Evolutionary conservation across 1,284 basidiomycete genomes (phyloP).

Genomic region (Cutaneotrichosporon sp.): DNA sequence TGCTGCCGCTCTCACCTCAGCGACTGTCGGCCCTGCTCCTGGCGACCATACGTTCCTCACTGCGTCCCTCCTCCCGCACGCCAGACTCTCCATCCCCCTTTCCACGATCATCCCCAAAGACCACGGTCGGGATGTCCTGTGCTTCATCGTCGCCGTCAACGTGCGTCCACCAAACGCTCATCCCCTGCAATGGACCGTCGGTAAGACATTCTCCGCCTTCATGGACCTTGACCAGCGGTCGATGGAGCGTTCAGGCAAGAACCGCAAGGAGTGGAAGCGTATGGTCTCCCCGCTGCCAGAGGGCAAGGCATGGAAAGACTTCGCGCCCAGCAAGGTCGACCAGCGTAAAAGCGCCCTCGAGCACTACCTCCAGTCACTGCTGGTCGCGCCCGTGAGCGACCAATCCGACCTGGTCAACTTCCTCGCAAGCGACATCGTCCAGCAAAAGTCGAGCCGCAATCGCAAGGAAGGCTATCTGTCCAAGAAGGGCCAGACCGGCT

Average conservation of each 20-base stretch:
- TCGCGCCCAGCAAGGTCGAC: conserved; percentile 93
- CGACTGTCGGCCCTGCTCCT: conserved; percentile 8
- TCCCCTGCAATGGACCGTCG: conserved; percentile 72
- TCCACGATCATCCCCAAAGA: conserved; percentile 44
- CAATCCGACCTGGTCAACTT: conserved; percentile 88
- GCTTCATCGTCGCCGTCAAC: conserved; percentile 43
- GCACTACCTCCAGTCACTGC: conserved; percentile 78
- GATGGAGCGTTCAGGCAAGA: conserved; percentile 57
- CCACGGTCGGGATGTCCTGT: conserved; percentile 44
- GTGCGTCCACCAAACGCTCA: conserved; percentile 41
- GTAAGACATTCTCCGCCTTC: conserved; percentile 90
- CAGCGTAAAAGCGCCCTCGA: conserved; percentile 86
- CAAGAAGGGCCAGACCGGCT: conserved; percentile 85
- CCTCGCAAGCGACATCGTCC: conserved; percentile 81
- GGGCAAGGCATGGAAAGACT: conserved; percentile 89
- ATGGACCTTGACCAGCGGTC: conserved; percentile 66
- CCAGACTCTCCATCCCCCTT: conserved; percentile 42
- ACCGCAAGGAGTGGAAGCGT: conserved; percentile 61
- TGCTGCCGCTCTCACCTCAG: not conserved
- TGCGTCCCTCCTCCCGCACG: conserved; percentile 38
- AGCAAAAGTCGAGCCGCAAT: conserved; percentile 78
- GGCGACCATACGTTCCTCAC: conserved; percentile 24
- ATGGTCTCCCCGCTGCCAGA: conserved; percentile 82
- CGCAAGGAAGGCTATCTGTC: conserved; percentile 95
- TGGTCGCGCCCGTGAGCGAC: conserved; percentile 75